Percentiles rank a stretch among this genome's conserved stretches.
Evolutionary conservation across 2,329 filamentous ascomycete species (phyloP).

Genomic region (Neonectria punicea): DNA sequence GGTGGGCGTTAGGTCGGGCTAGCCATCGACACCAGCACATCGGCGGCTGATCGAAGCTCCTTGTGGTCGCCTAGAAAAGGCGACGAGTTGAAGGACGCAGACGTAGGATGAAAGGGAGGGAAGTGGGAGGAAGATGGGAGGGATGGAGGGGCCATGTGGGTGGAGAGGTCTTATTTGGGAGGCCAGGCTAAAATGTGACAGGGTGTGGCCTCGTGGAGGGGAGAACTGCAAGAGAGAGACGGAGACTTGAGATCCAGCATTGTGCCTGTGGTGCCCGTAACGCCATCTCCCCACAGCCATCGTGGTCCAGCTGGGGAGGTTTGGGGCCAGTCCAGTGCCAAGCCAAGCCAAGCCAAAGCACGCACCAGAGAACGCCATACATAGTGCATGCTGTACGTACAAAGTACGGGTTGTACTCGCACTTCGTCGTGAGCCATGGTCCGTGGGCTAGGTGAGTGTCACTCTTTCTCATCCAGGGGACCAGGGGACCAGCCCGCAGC

Average conservation of each 20-base stretch:
- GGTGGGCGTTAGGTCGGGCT: slow-evolving; percentile 41
- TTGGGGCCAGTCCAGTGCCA: slow-evolving; percentile 15
- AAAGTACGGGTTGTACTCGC: background rate
- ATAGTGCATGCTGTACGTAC: background rate
- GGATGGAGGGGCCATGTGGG: slow-evolving; percentile 45
- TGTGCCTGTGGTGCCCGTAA: slow-evolving; percentile 36
- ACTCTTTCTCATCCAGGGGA: slow-evolving; percentile 32
- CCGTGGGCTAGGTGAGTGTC: slow-evolving; percentile 31
- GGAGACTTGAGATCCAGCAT: slow-evolving; percentile 37
- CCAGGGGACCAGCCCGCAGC: slow-evolving; percentile 17
- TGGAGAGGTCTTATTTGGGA: slow-evolving; percentile 48
- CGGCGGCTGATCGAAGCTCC: slow-evolving; percentile 44
- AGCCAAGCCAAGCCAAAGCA: slow-evolving; percentile 2
- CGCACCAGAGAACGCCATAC: slow-evolving; percentile 1
- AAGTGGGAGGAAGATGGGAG: slow-evolving; percentile 37
- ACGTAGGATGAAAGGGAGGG: slow-evolving; percentile 34
- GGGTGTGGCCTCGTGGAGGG: slow-evolving; percentile 28
- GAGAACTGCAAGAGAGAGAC: slow-evolving; percentile 33
- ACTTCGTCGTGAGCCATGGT: slow-evolving; percentile 5
- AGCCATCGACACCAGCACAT: slow-evolving; percentile 44
- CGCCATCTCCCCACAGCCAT: slow-evolving; percentile 43
- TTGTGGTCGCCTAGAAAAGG: slow-evolving; percentile 39
- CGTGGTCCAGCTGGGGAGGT: slow-evolving; percentile 32
- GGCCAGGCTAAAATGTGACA: slow-evolving; percentile 31
- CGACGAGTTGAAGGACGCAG: slow-evolving; percentile 39